Evolutionary conservation across 2,329 filamentous ascomycete species (phyloP).

Genomic region (Fusarium liriodendri): DNA sequence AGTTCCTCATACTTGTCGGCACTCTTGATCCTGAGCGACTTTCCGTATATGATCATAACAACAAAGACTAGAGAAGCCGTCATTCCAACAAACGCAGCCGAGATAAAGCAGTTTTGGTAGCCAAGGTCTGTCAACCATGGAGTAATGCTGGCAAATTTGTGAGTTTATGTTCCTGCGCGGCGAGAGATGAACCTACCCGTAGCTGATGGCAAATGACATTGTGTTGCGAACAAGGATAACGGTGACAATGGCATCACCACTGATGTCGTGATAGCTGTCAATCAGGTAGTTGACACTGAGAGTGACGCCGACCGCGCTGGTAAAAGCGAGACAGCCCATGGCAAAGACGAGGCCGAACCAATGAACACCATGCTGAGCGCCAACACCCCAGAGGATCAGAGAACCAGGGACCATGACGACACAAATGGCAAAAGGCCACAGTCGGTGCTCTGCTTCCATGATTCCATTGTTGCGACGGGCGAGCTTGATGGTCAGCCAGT

Average conservation of each 20-base stretch:
- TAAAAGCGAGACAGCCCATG: conserved; percentile 51
- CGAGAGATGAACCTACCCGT: conserved; percentile 32
- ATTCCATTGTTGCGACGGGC: conserved; percentile 55
- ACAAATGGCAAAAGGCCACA: conserved; percentile 53
- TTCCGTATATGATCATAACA: conserved; percentile 61
- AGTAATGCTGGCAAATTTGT: conserved; percentile 53
- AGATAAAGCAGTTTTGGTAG: conserved; percentile 56
- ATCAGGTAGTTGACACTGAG: conserved; percentile 55
- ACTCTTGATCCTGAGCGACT: conserved; percentile 38
- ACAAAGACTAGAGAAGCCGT: conserved; percentile 55
- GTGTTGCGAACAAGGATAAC: conserved; percentile 54
- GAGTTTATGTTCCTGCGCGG: neutral
- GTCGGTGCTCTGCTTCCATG: conserved; percentile 54
- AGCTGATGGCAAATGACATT: conserved; percentile 51
- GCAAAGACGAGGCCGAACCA: conserved; percentile 57
- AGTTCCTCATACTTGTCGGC: conserved; percentile 26
- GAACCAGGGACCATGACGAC: conserved; percentile 44
- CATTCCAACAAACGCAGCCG: conserved; percentile 54
- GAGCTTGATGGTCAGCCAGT: conserved; percentile 52
- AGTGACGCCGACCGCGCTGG: conserved; percentile 50
- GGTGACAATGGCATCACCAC: conserved; percentile 53
- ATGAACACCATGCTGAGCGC: conserved; percentile 51
- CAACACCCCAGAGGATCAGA: conserved; percentile 50
- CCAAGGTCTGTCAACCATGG: conserved; percentile 57
- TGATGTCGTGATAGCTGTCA: conserved; percentile 54